phyloP scores from a whole-genome alignment of 2,329 filamentous ascomycete species.

The Dactylonectria estremocensis region DNA sequence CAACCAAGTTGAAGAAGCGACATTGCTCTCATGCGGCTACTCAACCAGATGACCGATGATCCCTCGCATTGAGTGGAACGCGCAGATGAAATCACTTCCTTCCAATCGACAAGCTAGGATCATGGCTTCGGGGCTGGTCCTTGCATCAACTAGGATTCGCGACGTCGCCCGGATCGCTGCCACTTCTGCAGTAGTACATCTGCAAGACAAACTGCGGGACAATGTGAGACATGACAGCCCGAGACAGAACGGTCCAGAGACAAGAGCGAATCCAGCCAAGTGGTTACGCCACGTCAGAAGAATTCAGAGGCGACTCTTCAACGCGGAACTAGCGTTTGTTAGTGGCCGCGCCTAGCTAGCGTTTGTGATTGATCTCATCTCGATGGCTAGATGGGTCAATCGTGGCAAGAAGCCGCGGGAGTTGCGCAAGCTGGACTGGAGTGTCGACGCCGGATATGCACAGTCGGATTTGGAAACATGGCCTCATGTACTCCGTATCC shows the following conservation, averaged over 20 bases:
- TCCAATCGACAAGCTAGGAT: background rate
- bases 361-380: background rate
- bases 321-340: background rate
- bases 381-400: slow-evolving; percentile 1
- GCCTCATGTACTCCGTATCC: background rate
- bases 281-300: background rate
- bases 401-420: background rate
- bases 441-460: slow-evolving; percentile 10
- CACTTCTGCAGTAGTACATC: background rate
- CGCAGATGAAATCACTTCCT: background rate
- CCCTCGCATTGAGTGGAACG: background rate
- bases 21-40: background rate
- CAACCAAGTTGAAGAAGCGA: background rate
- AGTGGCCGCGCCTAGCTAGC: background rate
- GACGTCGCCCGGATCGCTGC: background rate
- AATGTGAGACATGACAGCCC: background rate
- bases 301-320: background rate
- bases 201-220: slow-evolving; percentile 3
- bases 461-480: slow-evolving; percentile 5
- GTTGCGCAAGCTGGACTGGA: background rate
- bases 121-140: background rate
- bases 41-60: background rate
- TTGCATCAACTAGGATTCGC: background rate
- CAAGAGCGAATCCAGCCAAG: slow-evolving; percentile 5
- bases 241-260: slow-evolving; percentile 12